phyloP scores from a whole-genome alignment of 495 filamentous ascomycete species.

The Niebla homalea region DNA sequence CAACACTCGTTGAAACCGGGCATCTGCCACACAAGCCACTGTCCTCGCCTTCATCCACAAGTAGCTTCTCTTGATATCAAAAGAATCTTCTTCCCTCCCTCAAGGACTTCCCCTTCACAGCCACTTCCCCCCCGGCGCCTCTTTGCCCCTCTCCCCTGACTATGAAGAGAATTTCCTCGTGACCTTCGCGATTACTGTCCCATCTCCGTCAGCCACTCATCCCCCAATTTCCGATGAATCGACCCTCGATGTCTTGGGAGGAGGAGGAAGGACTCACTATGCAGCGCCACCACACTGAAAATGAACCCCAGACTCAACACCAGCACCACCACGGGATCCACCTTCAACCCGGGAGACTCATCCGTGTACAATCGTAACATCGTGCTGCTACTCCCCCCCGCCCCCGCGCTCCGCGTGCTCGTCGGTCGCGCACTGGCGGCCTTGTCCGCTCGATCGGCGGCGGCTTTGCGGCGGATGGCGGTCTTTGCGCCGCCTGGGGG shows the following conservation, averaged over 20 bases:
- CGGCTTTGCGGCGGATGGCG: constrained; percentile 82
- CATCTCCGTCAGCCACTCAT: neutral
- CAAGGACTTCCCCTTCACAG: too few relatives aligned
- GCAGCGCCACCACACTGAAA: constrained; percentile 92
- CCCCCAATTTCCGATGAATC: neutral
- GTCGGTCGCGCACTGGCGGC: constrained; percentile 79
- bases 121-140: neutral
- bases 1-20: too few relatives aligned
- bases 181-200: constrained; percentile 86
- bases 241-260: neutral
- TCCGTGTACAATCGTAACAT: constrained; percentile 99
- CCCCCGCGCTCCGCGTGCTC: constrained; percentile 84
- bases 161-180: constrained; percentile 73
- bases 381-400: constrained; percentile 89
- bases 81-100: too few relatives aligned
- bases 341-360: constrained; percentile 88
- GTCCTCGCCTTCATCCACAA: too few relatives aligned
- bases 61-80: too few relatives aligned
- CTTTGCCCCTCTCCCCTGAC: neutral
- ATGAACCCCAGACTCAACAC: constrained; percentile 94
- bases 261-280: constrained; percentile 50
- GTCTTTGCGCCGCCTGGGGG: constrained; percentile 94
- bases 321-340: constrained; percentile 92
- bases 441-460: constrained; percentile 90
- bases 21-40: too few relatives aligned